Base-by-base conservation (phyloP, 2,329 filamentous ascomycete genomes). In the Ceratocystis huliohia region DNA sequence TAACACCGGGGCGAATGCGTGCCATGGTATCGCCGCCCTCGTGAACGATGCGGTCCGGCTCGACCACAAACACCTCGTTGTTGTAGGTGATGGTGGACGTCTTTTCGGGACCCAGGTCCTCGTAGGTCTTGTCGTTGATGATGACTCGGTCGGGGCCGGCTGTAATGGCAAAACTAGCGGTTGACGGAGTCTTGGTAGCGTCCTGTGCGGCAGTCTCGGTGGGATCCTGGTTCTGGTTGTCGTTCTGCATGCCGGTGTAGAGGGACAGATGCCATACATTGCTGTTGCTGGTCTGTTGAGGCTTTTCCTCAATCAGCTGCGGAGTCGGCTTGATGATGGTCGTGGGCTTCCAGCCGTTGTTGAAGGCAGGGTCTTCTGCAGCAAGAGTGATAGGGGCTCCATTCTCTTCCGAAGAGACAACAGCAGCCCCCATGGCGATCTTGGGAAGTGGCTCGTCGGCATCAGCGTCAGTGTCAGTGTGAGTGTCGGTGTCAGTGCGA, bases 101-200 rank as follows among this genome's bases (percentile, higher is more conserved):
- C 65, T 74, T 71, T 5, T 72, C 73, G 4, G 74, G 70, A 15
- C 73, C 71, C 41, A 77, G 74, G 65, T 76, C 74, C 0, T 72
- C 73, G 65, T 81, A 77, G 0, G 80, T 82, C 64, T 76, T 73
- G 45, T 74, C 74, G 67, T 80, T 78, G 67, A 83, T 79, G 64
- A 81, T 73, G 4, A 83, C 79, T 45, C 74, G 72, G 46, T 74
- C 73, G 2, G 76, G 78, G 59, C 76, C 76, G 10, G 80, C 77
- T 17, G 75, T 78, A 3, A 84, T 71, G 1, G 74, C 77, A 67
- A 79, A 77, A 22, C 68, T 68, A 20, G 65, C 66, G 6, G 56
- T 66, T 25, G 62, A 63, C 2, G 33, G 63, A 15, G 62, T 20
- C n/a, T 45, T 50, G 5, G 66, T 28, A 7, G 66, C 37, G 1